phyloP scores from a whole-genome alignment of 805 yeast species.

The Nakazawaea holstii region DNA sequence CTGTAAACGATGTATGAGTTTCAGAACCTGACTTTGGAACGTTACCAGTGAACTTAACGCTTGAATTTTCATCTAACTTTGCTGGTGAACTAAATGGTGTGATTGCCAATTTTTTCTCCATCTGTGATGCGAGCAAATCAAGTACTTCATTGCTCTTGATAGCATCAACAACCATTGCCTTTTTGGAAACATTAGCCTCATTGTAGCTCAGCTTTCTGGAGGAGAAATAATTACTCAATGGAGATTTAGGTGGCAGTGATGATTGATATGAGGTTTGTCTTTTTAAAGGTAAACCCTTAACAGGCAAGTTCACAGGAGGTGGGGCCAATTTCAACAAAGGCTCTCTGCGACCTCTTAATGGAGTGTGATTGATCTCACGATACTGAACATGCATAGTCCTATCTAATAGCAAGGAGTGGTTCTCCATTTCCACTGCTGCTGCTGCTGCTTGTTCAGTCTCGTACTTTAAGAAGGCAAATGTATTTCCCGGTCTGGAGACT shows the following conservation, averaged over 20 bases:
- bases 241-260: slow-evolving; percentile 10
- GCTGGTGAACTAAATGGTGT: not conserved
- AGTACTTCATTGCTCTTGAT: too few species aligned
- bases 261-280: slow-evolving; percentile 21
- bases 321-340: slow-evolving; percentile 53
- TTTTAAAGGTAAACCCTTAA: slow-evolving; percentile 19
- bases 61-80: not conserved
- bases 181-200: too few species aligned
- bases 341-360: slow-evolving; percentile 14
- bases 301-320: slow-evolving; percentile 67
- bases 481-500: slow-evolving; percentile 43
- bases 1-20: not conserved
- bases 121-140: not conserved
- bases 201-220: not conserved
- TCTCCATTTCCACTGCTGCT: slow-evolving; percentile 79
- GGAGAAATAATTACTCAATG: not conserved
- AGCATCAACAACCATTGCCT: too few species aligned
- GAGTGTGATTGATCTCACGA: slow-evolving; percentile 48
- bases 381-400: slow-evolving; percentile 84
- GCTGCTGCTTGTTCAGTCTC: slow-evolving; percentile 71
- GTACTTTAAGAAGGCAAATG: slow-evolving; percentile 72
- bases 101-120: not conserved
- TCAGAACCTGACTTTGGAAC: not conserved
- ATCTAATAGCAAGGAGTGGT: slow-evolving; percentile 68
- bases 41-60: not conserved